Conservation (phyloP, 805 yeast genomes). For the Scheffersomyces stipitis region DNA sequence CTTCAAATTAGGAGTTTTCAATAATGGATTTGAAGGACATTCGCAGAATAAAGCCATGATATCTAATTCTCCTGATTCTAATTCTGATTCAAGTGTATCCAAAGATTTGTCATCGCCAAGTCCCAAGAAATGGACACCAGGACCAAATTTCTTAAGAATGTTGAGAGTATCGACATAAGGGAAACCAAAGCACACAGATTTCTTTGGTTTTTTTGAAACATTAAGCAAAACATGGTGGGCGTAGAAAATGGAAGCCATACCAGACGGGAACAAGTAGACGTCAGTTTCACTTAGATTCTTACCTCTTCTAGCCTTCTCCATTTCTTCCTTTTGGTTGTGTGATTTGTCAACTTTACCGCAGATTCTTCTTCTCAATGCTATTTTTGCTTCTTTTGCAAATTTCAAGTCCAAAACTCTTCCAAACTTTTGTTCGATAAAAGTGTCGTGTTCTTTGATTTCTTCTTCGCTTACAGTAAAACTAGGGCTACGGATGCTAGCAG, state of each 20-base stretch:
- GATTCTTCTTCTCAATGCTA: slow-evolving; percentile 71
- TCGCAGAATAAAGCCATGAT: slow-evolving; percentile 85
- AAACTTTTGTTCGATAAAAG: slow-evolving; percentile 82
- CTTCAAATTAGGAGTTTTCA: slow-evolving; percentile 77
- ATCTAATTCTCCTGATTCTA: slow-evolving; percentile 54
- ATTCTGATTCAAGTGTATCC: slow-evolving; percentile 58
- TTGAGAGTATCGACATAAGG: slow-evolving; percentile 93
- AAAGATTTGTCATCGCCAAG: slow-evolving; percentile 74
- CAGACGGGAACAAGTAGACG: slow-evolving; percentile 82
- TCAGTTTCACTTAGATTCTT: slow-evolving; percentile 52
- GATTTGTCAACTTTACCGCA: slow-evolving; percentile 58
- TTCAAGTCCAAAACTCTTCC: slow-evolving; percentile 85
- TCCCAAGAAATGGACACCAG: slow-evolving; percentile 85
- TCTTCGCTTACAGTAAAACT: slow-evolving; percentile 22
- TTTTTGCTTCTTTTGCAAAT: slow-evolving; percentile 73
- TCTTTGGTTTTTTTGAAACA: slow-evolving; percentile 28
- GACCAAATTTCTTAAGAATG: slow-evolving; percentile 84
- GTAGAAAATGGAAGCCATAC: slow-evolving; percentile 88
- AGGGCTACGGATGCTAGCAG: slow-evolving; percentile 14
- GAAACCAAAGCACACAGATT: slow-evolving; percentile 92
- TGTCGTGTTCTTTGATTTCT: slow-evolving; percentile 53
- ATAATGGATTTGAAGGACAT: slow-evolving; percentile 91
- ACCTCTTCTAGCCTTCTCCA: slow-evolving; percentile 27
- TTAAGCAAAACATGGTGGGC: slow-evolving; percentile 64
- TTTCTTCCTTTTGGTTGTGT: slow-evolving; percentile 23